phyloP scores from a whole-genome alignment of 768 basidiomycete genomes.

The Leccinum disarticulatum region DNA sequence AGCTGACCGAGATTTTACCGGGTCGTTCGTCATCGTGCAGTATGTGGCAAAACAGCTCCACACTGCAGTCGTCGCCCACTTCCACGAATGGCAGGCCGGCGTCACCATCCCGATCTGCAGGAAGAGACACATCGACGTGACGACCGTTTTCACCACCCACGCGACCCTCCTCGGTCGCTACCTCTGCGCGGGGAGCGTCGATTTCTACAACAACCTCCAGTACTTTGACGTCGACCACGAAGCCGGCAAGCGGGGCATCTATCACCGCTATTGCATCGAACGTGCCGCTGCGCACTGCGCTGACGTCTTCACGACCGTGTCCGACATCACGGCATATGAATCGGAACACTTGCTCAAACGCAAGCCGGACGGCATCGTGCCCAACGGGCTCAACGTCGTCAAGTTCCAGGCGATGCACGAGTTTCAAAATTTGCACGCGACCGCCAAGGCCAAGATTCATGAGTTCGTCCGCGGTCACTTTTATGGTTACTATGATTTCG shows the following conservation, averaged over 20 bases:
- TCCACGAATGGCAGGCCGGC: slow-evolving; percentile 99
- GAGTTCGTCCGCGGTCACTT: slow-evolving; percentile 98
- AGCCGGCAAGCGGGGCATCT: slow-evolving; percentile 98
- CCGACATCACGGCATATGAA: slow-evolving; percentile 98
- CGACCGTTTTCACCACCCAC: slow-evolving; percentile 98
- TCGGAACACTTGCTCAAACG: slow-evolving; percentile 94
- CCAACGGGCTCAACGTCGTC: slow-evolving; percentile 97
- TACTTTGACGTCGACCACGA: slow-evolving; percentile 99
- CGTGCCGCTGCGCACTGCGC: slow-evolving; percentile 92
- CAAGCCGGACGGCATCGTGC: slow-evolving; percentile 95
- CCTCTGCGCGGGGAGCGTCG: slow-evolving; percentile 96
- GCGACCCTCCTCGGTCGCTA: slow-evolving; percentile 98
- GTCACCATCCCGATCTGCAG: slow-evolving; percentile 92
- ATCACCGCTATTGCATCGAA: slow-evolving; percentile 98
- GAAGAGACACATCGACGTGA: slow-evolving; percentile 96
- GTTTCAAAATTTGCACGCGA: slow-evolving; percentile 93
- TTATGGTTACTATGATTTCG: slow-evolving; percentile 96
- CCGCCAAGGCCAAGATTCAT: slow-evolving; percentile 95
- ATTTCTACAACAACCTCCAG: slow-evolving; percentile 99
- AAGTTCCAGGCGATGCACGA: slow-evolving; percentile 99
- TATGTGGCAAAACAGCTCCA: slow-evolving; percentile 78
- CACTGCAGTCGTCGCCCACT: slow-evolving; percentile 93
- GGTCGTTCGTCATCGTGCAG: slow-evolving; percentile 38
- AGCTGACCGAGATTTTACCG: slow-evolving; percentile 11
- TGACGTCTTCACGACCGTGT: slow-evolving; percentile 98